Conservation (phyloP, 768 basidiomycete species). For the Mycena olivaceomarginata region DNA sequence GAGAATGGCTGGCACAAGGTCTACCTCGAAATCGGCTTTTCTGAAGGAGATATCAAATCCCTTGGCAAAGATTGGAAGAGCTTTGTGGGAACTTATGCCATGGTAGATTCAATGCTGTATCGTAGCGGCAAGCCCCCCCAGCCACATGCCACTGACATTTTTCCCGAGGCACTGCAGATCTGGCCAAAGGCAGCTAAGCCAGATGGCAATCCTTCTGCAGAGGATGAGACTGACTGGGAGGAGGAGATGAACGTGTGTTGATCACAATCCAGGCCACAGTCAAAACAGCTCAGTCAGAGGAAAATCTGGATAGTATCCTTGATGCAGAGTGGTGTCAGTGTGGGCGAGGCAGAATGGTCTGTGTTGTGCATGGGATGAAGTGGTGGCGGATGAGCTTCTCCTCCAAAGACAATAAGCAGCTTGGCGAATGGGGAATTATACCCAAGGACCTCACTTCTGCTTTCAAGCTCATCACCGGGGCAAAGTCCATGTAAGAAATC, state of each 20-base stretch:
- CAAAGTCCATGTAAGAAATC: neutral
- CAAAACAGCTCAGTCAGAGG: no score
- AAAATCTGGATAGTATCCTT: no score
- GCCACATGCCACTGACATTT: neutral
- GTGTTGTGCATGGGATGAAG: no score
- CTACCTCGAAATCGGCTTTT: neutral
- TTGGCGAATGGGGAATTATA: neutral
- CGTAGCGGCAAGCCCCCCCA: neutral
- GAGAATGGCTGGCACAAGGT: constrained; percentile 2
- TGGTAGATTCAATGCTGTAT: no score
- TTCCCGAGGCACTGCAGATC: neutral
- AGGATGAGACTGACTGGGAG: no score
- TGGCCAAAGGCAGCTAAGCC: neutral
- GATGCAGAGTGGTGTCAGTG: no score
- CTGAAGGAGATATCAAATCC: neutral
- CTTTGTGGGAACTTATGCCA: neutral
- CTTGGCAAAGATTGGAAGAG: neutral
- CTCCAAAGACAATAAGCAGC: neutral
- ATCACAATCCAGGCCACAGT: no score
- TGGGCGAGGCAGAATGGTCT: no score
- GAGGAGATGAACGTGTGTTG: no score
- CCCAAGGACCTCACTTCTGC: no score
- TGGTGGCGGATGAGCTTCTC: no score
- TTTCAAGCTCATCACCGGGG: neutral
- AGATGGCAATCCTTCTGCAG: neutral